Evolutionary conservation across 768 basidiomycete species (phyloP), one percentile per base, ranked within the genome.

Genomic region (Lepiota venenata): DNA sequence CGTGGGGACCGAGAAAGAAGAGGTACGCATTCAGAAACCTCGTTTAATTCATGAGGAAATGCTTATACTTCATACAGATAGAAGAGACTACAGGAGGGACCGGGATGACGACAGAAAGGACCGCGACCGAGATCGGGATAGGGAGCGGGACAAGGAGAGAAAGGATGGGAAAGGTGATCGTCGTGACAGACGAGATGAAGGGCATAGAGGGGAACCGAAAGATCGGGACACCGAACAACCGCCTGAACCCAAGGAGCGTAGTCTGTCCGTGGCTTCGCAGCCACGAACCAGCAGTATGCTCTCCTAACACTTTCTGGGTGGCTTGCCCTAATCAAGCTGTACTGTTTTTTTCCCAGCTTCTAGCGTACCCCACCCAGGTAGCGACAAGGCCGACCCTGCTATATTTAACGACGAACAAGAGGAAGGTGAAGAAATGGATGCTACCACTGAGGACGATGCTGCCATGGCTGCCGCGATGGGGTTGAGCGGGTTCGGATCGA

Each of bases 381-480:
- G 53, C n/a, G 47, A 68, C 22, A 73, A 71, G 55, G 66, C 71
- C 51, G 76, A 80, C 56, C 66, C 72, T 52, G 74, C 79, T 55
- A 66, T 72, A 47, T 66, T 70, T 41, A 71, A 69, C 12, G 66
- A 69, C 37, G 62, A 59, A 25, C 60, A 63, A 35, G 72, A 73
- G 60, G 76, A 77, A 41, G 80, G 76, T 2, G 82, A 81, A 56
- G 74, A 73, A 32, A 74, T 74, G 63, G 84, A 85, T 55, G 80
- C 73, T 20, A 74, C 71, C 25, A 80, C 78, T 54, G 85, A 82
- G 12, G 89, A 88, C 38, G 88, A 90, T 20, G 80, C 81, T 44
- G 85, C 82, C 50, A 92, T 97, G 85, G 90, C 88, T 81, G 82
- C 87, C 36, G 79, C 83, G 77, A 96, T 98, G 91, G 95, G 96